Base-by-base conservation (phyloP, 768 basidiomycete genomes). In the Holtermannia corniformis region DNA sequence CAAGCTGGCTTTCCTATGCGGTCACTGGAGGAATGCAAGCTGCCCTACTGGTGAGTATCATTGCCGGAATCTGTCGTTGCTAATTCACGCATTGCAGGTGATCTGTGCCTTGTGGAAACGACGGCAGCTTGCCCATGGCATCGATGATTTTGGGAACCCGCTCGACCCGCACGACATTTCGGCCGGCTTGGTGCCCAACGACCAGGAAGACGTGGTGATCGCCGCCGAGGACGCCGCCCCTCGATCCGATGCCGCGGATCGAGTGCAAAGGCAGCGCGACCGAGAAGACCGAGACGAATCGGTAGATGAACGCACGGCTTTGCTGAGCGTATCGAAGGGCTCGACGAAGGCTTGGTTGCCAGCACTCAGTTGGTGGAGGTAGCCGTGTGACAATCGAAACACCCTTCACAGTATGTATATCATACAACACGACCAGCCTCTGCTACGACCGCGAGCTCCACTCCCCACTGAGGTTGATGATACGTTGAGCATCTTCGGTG, bases 81-180 rank as follows among this genome's bases (percentile, higher is more conserved):
- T 25, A 12, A 37, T 56, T 24, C 11, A 41, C 20, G 28, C 7
- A 22, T 1, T 28, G 21, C 47, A 71, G 70, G 50, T 78, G 52
- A 86, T 97, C 82, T 99, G 95, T 64, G 67, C 95, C 11, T 60
- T 78, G 5, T 97, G 89, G 86, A 89, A 85, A 71, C 59, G 80
- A 27, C 80, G 92, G 13, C 92, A 97, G 65, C 76, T 72, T 46
- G 74, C 76, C 37, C 78, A 87, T 16, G 80, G 81, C 14, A 79
- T 96, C 47, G 88, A 96, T 66, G 92, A 96, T 72, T 97, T 95
- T 63, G 92, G 92, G 1, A 76, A 78, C 37, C 79, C 82, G 0
- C 65, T 80, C 28, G 23, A 12, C 11, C 32, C 41, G 1, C 47
- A 25, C 21, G 44, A 41, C 3, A 37, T 16, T 16, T 7, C 16